These are phyloP conservation scores for Trichoderma sp. DNA, from an alignment of 2,329 filamentous ascomycete genomes.

Conservation along the genomic window DNA sequence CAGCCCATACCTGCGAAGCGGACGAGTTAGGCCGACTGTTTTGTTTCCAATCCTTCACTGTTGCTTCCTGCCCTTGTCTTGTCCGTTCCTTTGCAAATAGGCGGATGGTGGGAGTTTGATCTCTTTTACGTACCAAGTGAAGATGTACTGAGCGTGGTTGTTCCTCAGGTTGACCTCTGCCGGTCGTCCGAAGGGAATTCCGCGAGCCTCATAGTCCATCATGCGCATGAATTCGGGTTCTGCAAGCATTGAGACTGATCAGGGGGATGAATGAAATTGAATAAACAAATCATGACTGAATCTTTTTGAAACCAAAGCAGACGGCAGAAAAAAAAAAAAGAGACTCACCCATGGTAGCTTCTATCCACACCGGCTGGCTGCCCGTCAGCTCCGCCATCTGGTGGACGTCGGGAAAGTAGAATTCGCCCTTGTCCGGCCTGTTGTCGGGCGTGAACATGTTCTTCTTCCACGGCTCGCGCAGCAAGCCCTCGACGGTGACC, in stretches of 20 bases:
- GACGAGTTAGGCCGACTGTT: slow-evolving; percentile 11
- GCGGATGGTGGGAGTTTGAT: background rate
- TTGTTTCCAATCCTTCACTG: background rate
- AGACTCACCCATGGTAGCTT: slow-evolving; percentile 83
- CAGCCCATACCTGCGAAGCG: slow-evolving; percentile 72
- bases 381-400: slow-evolving; percentile 86
- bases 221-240: slow-evolving; percentile 77
- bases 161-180: slow-evolving; percentile 93
- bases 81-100: background rate
- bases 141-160: slow-evolving; percentile 97
- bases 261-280: background rate
- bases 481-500: slow-evolving; percentile 78
- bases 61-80: background rate
- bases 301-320: too few relatives aligned
- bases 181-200: slow-evolving; percentile 84
- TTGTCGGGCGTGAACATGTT: slow-evolving; percentile 98
- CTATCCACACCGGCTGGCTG: slow-evolving; percentile 89
- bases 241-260: slow-evolving; percentile 42
- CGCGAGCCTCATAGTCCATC: slow-evolving; percentile 74
- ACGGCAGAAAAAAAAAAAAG: background rate
- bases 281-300: background rate
- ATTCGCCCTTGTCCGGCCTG: slow-evolving; percentile 77
- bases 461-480: slow-evolving; percentile 92
- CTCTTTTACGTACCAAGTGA: slow-evolving; percentile 77
- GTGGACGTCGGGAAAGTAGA: slow-evolving; percentile 91